Conservation (phyloP, 2,329 filamentous ascomycete genomes). For the Cordyceps militaris region DNA sequence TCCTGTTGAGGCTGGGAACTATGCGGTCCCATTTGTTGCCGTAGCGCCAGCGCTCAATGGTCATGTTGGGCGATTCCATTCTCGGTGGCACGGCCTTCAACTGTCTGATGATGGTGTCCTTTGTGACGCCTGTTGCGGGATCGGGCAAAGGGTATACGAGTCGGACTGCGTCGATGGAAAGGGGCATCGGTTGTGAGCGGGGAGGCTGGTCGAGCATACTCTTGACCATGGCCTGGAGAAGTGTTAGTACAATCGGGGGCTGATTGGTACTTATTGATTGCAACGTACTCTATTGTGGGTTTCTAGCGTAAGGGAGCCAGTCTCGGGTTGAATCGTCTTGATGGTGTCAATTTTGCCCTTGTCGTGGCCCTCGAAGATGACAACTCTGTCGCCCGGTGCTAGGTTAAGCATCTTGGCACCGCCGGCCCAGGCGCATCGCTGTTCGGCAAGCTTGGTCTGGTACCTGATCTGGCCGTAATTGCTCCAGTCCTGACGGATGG, state of each 20-base stretch:
- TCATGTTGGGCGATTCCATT: slow-evolving; percentile 40
- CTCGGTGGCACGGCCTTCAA: slow-evolving; percentile 47
- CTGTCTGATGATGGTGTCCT: slow-evolving; percentile 73
- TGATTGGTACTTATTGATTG: background rate
- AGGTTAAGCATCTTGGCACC: slow-evolving; percentile 39
- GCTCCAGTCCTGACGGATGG: slow-evolving; percentile 30
- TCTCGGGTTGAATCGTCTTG: slow-evolving; percentile 43
- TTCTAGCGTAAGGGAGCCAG: slow-evolving; percentile 54
- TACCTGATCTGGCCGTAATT: slow-evolving; percentile 24
- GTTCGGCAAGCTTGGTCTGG: slow-evolving; percentile 29
- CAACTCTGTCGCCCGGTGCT: slow-evolving; percentile 53
- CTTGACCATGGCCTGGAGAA: slow-evolving; percentile 35
- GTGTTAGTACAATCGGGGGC: slow-evolving; percentile 21
- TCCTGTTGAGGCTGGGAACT: slow-evolving; percentile 63
- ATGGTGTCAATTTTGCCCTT: slow-evolving; percentile 81
- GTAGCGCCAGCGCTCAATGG: slow-evolving; percentile 33
- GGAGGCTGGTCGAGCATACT: slow-evolving; percentile 32
- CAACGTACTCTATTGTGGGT: slow-evolving; percentile 56
- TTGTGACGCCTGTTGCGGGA: slow-evolving; percentile 52
- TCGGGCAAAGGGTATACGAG: slow-evolving; percentile 73
- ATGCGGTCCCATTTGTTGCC: slow-evolving; percentile 45
- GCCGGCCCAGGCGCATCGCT: slow-evolving; percentile 49
- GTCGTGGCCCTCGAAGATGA: slow-evolving; percentile 69
- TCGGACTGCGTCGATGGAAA: slow-evolving; percentile 67
- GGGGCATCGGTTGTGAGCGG: slow-evolving; percentile 31